Evolutionary conservation across 805 yeast species (phyloP).

Genomic region (Monosporozyma servazzii): DNA sequence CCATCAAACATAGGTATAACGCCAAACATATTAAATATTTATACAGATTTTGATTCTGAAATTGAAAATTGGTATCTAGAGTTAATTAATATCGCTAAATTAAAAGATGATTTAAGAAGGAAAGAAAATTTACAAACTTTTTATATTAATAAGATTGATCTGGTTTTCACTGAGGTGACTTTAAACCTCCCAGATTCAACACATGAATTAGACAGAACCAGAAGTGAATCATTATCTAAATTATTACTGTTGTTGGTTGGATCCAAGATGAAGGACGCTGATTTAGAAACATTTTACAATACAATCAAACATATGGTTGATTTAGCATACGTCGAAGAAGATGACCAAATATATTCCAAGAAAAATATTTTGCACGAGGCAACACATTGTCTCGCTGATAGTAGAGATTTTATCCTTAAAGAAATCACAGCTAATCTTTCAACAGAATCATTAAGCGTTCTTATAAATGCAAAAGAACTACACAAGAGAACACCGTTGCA

Average conservation of each 20-base stretch:
- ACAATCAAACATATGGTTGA: constrained; percentile 38
- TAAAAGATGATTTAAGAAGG: constrained; percentile 25
- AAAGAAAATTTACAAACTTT: constrained; percentile 16
- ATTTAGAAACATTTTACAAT: constrained; percentile 38
- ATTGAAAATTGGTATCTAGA: constrained; percentile 30
- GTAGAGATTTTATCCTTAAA: constrained; percentile 23
- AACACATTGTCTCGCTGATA: constrained; percentile 25
- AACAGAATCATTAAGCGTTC: constrained; percentile 15
- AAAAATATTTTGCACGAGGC: constrained; percentile 72
- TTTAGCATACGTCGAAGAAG: constrained; percentile 56
- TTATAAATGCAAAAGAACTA: constrained; percentile 43
- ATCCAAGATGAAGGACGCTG: constrained; percentile 49
- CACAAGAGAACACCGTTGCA: constrained; percentile 80
- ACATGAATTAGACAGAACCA: constrained; percentile 1
- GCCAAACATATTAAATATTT: not conserved
- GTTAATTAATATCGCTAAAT: constrained; percentile 22
- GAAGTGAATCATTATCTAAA: constrained; percentile 42
- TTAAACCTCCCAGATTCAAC: constrained; percentile 4
- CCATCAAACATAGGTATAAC: not conserved
- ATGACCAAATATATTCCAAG: constrained; percentile 40
- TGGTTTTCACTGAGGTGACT: constrained; percentile 7
- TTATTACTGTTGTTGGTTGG: constrained; percentile 63
- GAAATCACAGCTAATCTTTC: constrained; percentile 16
- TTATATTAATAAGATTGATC: constrained; percentile 18
- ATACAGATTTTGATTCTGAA: constrained; percentile 13